A percentile compares a stretch with the other conserved stretches of the same genome.
Conservation (phyloP, 108 stramenopile species). For the Fistulifera solaris region DNA sequence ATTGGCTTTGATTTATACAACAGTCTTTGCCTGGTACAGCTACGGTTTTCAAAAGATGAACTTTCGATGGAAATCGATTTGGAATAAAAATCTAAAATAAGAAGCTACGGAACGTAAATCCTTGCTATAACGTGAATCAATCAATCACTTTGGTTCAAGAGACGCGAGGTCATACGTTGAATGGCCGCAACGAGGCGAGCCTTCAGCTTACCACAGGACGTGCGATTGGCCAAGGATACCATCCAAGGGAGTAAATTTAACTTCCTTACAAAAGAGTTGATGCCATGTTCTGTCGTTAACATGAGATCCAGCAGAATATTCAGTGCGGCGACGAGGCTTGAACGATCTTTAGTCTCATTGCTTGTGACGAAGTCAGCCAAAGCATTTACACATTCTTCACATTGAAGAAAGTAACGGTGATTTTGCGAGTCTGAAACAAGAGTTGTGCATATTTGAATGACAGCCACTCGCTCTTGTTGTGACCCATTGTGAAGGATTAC, state of each 20-base stretch:
- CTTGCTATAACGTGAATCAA: not conserved
- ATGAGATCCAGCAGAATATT: constrained; percentile 14
- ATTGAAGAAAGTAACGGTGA: not conserved
- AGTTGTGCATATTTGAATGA: constrained; percentile 8
- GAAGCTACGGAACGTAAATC: not conserved
- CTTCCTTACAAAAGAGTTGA: not conserved
- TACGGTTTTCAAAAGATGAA: too few species aligned
- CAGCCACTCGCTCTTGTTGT: constrained; percentile 4
- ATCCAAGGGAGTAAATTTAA: constrained; percentile 8
- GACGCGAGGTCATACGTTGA: not conserved
- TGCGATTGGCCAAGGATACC: constrained; percentile 12
- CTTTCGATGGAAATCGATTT: too few species aligned
- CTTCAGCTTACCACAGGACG: constrained; percentile 6
- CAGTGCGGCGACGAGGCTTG: constrained; percentile 2
- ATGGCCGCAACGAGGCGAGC: constrained; percentile 4
- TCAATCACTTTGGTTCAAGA: not conserved
- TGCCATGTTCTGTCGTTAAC: constrained; percentile 6
- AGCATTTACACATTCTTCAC: not conserved
- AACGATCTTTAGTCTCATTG: not conserved
- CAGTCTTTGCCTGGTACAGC: not conserved
- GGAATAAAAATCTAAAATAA: too few species aligned
- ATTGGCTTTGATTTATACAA: not conserved
- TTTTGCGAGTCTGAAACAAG: constrained; percentile 1
- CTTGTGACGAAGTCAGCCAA: constrained; percentile 4
- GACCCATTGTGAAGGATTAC: constrained; percentile 1